Conservation (phyloP, 176 grass and related monocot species). For the Puccinellia tenuiflora region DNA sequence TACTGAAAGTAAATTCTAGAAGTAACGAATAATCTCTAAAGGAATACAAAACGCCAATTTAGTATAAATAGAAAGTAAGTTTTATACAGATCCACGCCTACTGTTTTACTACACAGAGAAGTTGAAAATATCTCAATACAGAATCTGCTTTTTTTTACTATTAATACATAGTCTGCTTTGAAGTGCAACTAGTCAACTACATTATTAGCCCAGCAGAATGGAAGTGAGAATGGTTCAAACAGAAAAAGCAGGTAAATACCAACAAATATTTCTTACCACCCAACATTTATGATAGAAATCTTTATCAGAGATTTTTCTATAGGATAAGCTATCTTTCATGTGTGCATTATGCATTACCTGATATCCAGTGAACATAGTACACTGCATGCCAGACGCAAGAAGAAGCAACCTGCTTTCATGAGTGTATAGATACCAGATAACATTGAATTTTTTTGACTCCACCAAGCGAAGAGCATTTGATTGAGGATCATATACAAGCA, state of each 20-base stretch:
- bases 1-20: background rate
- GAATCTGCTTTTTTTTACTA: background rate
- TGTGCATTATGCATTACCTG: conserved; percentile 55
- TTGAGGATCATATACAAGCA: conserved; percentile 79
- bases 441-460: conserved; percentile 72
- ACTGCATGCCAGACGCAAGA: conserved; percentile 97
- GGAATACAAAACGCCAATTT: background rate
- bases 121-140: background rate
- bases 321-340: background rate
- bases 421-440: conserved; percentile 89
- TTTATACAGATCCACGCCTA: background rate
- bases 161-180: background rate
- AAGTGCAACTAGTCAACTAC: background rate
- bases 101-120: background rate
- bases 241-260: background rate
- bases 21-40: background rate
- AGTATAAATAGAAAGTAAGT: background rate
- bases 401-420: conserved; percentile 97
- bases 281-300: background rate
- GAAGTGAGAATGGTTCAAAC: background rate
- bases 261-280: background rate
- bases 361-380: conserved; percentile 66
- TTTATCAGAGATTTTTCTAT: background rate
- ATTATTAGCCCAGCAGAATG: background rate
- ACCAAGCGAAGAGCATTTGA: conserved; percentile 57